Percentiles rank a stretch among this genome's conserved stretches.
Evolutionary conservation across 495 filamentous ascomycete genomes (phyloP).

Genomic region (Talaromyces liani): DNA sequence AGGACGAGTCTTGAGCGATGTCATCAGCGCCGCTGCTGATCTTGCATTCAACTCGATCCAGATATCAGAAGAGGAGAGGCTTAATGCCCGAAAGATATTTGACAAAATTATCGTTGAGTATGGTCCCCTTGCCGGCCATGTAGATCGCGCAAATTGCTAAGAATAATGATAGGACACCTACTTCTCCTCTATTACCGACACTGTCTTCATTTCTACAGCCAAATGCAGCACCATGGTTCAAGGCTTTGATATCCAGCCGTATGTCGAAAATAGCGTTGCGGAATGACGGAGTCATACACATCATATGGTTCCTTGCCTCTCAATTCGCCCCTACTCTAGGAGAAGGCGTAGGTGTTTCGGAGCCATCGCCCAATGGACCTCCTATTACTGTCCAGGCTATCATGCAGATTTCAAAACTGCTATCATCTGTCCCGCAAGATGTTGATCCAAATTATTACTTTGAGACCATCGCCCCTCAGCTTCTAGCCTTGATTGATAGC

Average conservation of each 20-base stretch:
- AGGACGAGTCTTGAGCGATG: constrained; percentile 37
- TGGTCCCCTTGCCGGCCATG: constrained; percentile 7
- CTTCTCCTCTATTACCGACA: constrained; percentile 34
- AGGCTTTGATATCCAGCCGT: constrained; percentile 37
- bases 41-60: constrained; percentile 32
- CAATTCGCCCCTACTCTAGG: constrained; percentile 44
- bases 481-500: constrained; percentile 60
- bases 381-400: constrained; percentile 68
- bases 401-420: constrained; percentile 53
- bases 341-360: constrained; percentile 29
- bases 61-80: constrained; percentile 12
- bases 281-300: constrained; percentile 55
- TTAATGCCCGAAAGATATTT: constrained; percentile 22
- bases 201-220: constrained; percentile 41
- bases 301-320: constrained; percentile 62
- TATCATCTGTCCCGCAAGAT: constrained; percentile 54
- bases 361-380: constrained; percentile 39
- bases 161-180: constrained; percentile 25
- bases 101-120: constrained; percentile 37
- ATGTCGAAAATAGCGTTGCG: constrained; percentile 61
- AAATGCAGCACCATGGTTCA: constrained; percentile 40
- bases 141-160: constrained; percentile 14
- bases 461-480: constrained; percentile 54
- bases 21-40: constrained; percentile 34
- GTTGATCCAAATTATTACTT: constrained; percentile 56